Evolutionary conservation across 805 yeast genomes (phyloP), one percentile per base, ranked within the genome.

Genomic region (Kodamaea lidongshanica): DNA sequence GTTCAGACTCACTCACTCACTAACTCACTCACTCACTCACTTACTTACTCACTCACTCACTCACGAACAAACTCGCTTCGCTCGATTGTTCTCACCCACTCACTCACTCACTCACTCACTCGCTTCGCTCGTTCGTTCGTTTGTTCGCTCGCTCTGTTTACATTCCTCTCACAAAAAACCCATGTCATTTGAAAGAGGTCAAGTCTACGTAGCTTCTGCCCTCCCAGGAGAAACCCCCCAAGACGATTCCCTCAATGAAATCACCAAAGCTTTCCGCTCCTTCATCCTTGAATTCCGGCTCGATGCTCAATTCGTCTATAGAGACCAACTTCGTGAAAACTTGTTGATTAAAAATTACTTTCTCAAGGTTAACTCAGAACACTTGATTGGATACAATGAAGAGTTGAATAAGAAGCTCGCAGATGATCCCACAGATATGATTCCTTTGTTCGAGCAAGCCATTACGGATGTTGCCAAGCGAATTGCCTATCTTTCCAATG

Each of bases 241-340:
- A 12, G 82, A 77, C 39, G 78, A 70, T 41, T 68, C 79, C 30
- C 70, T 70, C 52, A 75, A 78, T 32, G 92, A 80, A 54, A 69
- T 81, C 45, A 71, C 77, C 46, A 77, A 76, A 42, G 82, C 87
- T 3, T 88, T 89, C 65, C 76, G 79, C 42, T 68, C 74, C 43
- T 92, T 92, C 56, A 72, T 92, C 23, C 63, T 86, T 32, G 95
- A 87, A 52, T 92, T 86, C 57, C 73, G 95, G 57, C 70, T 85
- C 38, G 81, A 83, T 48, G 74, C 84, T 35, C 80, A 77, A 52
- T 92, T 83, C 54, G 66, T 87, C 22, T 89, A 89, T 64, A 70
- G 94, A 66, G 96, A 88, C 46, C 95, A 88, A 53, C 66, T 92
- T 33, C 69, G 96, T 44, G 95, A 86, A 47, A 86, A 88, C 55